Base-by-base conservation (phyloP, 495 filamentous ascomycete species). In the Tuber microsphaerosporum region DNA sequence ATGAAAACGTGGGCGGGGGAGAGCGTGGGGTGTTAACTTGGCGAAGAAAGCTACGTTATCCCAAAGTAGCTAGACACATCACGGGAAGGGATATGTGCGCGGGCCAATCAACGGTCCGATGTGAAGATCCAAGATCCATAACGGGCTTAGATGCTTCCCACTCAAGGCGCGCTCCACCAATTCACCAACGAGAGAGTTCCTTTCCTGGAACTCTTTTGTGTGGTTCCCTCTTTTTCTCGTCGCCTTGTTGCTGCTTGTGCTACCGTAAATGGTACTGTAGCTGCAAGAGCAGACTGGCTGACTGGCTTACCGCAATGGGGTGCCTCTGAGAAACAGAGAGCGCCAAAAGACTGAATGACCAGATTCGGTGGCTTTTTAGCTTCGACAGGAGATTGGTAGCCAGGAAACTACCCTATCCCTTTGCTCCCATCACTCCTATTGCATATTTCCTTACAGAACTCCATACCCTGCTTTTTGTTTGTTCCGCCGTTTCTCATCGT, bases 101-200 rank as follows among this genome's bases (percentile, higher is more conserved):
- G 51, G 56, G n/a, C 77, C 77, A 79, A 79, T 79, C 73, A 79
- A 34, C 56, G 70, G 61, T 10, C 12, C 39, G 72, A 75, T 79
- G 71, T 73, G 76, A 76, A 79, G 77, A 79, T 79, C 77, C 77
- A 73, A 79, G 77, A 79, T 79, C 77, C 77, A 70, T 42, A 78
- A 73, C 22, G 51, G 51, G 51, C n/a, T 61, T 61, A 61, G 51
- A 61, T 61, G n/a, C 51, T 61, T 61, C 51, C 22, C 51, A 26
- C 51, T 61, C 51, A 61, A 26, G 22, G 51, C n/a, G 5, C 26
- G 51, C n/a, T 22, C 14, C 9, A 3, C 26, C n/a, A 48, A 69
- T 73, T 73, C 75, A 71, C 74, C 68, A 77, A 69, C 75, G 76
- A 79, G 70, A 77, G 72, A 69, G 69, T 79, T 77, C 69, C 75